phyloP scores from a whole-genome alignment of 2,329 filamentous ascomycete genomes.

The Stagonosporopsis tanaceti region DNA sequence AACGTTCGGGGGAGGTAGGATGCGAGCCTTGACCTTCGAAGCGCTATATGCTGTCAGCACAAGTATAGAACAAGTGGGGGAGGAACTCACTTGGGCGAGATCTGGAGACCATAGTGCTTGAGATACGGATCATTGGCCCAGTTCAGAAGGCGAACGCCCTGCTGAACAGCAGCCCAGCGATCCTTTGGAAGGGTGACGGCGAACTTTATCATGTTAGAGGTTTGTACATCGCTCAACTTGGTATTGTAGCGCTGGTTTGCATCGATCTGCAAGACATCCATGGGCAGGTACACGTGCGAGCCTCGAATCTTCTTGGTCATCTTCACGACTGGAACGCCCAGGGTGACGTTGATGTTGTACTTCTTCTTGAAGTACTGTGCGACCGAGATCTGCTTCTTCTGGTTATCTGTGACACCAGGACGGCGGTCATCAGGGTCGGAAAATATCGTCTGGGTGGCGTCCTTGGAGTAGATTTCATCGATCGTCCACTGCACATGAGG shows the following conservation, averaged over 20 bases:
- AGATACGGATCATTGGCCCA: slow-evolving; percentile 76
- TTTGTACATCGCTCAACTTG: slow-evolving; percentile 71
- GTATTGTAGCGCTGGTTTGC: slow-evolving; percentile 65
- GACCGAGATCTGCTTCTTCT: slow-evolving; percentile 64
- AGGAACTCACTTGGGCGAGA: slow-evolving; percentile 58
- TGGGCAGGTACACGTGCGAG: slow-evolving; percentile 59
- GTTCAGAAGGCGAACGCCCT: slow-evolving; percentile 71
- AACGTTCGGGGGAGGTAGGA: slow-evolving; percentile 76
- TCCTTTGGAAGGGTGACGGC: slow-evolving; percentile 78
- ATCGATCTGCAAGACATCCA: slow-evolving; percentile 63
- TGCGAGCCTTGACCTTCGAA: slow-evolving; percentile 69
- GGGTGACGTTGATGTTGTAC: slow-evolving; percentile 60
- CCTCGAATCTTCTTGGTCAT: slow-evolving; percentile 62
- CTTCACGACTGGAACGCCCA: slow-evolving; percentile 63
- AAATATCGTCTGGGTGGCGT: slow-evolving; percentile 56
- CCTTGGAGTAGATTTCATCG: slow-evolving; percentile 56
- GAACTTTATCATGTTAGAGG: slow-evolving; percentile 88
- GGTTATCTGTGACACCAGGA: slow-evolving; percentile 60
- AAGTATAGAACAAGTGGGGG: background rate
- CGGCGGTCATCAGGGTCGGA: slow-evolving; percentile 70
- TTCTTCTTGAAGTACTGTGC: slow-evolving; percentile 62
- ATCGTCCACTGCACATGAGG: slow-evolving; percentile 59
- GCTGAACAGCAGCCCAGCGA: slow-evolving; percentile 73
- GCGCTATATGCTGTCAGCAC: slow-evolving; percentile 52
- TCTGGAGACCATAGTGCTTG: slow-evolving; percentile 74